A percentile compares a stretch with the other conserved stretches of the same genome.
These are phyloP conservation scores for Termitomyces sp. DNA, from an alignment of 768 basidiomycete species.

Conservation along the genomic window DNA sequence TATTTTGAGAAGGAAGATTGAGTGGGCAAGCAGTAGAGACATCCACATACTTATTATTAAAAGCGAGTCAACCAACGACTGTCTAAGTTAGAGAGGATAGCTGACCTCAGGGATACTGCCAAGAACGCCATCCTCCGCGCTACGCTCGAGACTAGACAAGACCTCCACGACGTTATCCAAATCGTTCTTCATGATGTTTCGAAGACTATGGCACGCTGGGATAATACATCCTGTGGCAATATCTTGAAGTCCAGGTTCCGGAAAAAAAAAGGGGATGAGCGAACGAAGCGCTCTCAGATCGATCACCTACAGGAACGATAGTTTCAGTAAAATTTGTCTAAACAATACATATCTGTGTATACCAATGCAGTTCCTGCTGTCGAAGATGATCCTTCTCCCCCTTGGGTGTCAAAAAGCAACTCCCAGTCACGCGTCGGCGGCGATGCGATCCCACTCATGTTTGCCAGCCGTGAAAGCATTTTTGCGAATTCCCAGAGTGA, in stretches of 20 bases:
- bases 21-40: not conserved
- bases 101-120: not conserved
- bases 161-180: not conserved
- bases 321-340: not conserved
- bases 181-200: not conserved
- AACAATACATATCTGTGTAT: not conserved
- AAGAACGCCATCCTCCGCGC: not conserved
- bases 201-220: not conserved
- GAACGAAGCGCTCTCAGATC: not conserved
- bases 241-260: not conserved
- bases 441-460: not conserved
- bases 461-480: constrained; percentile 1
- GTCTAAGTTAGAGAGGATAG: not conserved
- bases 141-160: not conserved
- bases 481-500: not conserved
- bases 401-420: not conserved
- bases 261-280: not conserved
- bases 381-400: not conserved
- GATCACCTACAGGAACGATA: not conserved
- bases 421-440: not conserved
- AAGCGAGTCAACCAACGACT: not conserved
- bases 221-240: not conserved
- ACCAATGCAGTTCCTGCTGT: not conserved
- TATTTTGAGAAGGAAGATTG: not conserved
- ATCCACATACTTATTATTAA: not conserved